phyloP scores from a whole-genome alignment of 2,329 filamentous ascomycete species.

The Pleurostoma richardsiae region DNA sequence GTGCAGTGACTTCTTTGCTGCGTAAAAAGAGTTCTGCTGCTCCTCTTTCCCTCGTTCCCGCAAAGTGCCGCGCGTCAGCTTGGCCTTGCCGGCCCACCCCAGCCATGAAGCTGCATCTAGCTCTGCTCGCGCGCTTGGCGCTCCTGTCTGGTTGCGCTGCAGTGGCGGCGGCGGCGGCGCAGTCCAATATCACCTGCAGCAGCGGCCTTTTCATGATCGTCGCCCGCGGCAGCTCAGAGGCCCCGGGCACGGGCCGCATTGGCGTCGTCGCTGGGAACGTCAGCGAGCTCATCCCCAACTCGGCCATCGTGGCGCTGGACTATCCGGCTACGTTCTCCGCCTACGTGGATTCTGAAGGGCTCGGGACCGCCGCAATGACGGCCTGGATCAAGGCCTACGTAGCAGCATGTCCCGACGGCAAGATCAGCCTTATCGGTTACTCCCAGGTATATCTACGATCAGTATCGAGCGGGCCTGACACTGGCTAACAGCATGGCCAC shows the following conservation, averaged over 20 bases:
- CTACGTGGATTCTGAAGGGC: constrained; percentile 12
- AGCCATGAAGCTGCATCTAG: no score
- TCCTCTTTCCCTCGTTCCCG: no score
- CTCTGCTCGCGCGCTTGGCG: not conserved
- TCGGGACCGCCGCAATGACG: constrained; percentile 11
- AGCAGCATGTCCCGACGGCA: constrained; percentile 12
- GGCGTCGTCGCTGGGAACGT: constrained; percentile 16
- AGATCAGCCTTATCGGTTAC: constrained; percentile 18
- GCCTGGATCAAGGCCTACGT: constrained; percentile 10
- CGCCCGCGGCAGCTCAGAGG: constrained; percentile 15
- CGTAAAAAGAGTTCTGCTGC: no score
- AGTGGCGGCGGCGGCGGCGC: not conserved
- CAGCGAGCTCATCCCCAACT: constrained; percentile 11
- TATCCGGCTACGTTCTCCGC: constrained; percentile 17
- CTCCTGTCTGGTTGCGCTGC: not conserved
- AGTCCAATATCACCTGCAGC: constrained; percentile 6
- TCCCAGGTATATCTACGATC: constrained; percentile 9
- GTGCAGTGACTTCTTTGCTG: no score
- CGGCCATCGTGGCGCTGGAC: constrained; percentile 13
- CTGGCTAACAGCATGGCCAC: not conserved
- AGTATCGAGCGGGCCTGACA: not conserved
- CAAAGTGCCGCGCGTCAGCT: no score
- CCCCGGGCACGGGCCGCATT: constrained; percentile 12
- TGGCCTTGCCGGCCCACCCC: no score
- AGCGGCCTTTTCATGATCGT: constrained; percentile 17